These are phyloP conservation scores for Aulographum hederae DNA, from an alignment of 2,329 filamentous ascomycete species.

Conservation along the genomic window DNA sequence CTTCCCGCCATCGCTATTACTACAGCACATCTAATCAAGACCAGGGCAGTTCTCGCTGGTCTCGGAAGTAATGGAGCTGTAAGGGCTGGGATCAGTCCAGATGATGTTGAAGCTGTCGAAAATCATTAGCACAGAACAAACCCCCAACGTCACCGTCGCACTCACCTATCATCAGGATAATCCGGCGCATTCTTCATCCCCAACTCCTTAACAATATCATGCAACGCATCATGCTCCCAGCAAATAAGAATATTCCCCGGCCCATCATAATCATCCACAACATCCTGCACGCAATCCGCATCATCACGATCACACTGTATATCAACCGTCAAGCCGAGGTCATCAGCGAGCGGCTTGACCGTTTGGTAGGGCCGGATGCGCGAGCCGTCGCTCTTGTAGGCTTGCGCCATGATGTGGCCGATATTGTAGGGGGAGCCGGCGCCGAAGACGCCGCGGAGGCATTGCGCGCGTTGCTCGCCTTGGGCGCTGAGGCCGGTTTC, in stretches of 20 bases:
- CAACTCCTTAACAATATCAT: conserved; percentile 31
- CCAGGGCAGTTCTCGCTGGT: conserved; percentile 36
- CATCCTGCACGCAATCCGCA: conserved; percentile 31
- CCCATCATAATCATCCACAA: conserved; percentile 28
- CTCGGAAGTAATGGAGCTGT: conserved; percentile 24
- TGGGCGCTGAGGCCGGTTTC: conserved; percentile 32
- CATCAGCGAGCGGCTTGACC: conserved; percentile 35
- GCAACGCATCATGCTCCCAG: conserved; percentile 39
- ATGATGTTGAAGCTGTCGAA: conserved; percentile 32
- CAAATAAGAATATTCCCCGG: conserved; percentile 41
- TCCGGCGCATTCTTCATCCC: conserved; percentile 30
- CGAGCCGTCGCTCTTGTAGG: conserved; percentile 32
- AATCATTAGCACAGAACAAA: neutral
- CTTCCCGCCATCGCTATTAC: no score
- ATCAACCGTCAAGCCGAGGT: conserved; percentile 37
- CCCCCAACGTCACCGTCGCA: neutral
- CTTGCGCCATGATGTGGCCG: conserved; percentile 38
- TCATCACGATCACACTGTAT: conserved; percentile 38
- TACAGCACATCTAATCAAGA: no score
- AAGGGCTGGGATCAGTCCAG: conserved; percentile 36
- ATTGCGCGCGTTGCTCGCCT: conserved; percentile 39
- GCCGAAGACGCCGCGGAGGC: conserved; percentile 39
- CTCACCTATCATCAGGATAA: conserved; percentile 24
- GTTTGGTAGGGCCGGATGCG: conserved; percentile 37
- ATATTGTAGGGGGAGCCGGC: conserved; percentile 33